Evolutionary conservation across 1,284 basidiomycete species (phyloP), one percentile per base, ranked within the genome.

Genomic region (Fistulina hepatica): DNA sequence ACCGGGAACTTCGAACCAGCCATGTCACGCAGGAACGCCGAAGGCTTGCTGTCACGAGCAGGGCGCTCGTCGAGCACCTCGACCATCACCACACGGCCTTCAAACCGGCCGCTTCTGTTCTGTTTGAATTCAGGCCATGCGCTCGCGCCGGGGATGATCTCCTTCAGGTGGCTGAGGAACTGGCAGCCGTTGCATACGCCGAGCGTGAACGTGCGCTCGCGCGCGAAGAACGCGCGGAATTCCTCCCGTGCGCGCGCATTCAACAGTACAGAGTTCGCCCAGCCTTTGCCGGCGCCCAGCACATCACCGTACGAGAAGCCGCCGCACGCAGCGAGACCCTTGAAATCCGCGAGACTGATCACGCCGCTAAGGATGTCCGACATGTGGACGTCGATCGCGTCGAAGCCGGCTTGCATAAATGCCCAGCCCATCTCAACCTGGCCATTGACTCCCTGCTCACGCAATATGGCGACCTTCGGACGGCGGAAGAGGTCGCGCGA

Each of bases 301-400:
- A 98, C 94, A 59, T 98, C 94, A 37, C 94, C 95, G 54, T 97
- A 99, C 9, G 93, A 97, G 71, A 99, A 99, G 5, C 94, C 94
- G 42, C 94, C 94, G 53, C 93, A 97, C 1, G 94, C 94, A 2
- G 88, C 94, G 38, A 98, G 57, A 40, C 95, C 95, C 24, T 75
- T 71, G 69, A 97, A 97, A 33, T 61, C 59, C 5, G 58, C 44
- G 15, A 99, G 70, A 28, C 67, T 69, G 33, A 81, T 61, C 10
- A 56, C 54, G 33, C 89, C 88, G 23, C 67, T 67, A 50, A 98
- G 78, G 55, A 99, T 77, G 57, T 99, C 94, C 13, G 90, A 88
- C 94, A 97, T 98, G 64, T 98, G 94, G 3, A 98, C 88, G 54
- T 99, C 95, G 41, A 97, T 66, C 4, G 92, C 81, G 44, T 88